phyloP scores from a whole-genome alignment of 106 monocot species.

The Platanthera zijinensis region DNA sequence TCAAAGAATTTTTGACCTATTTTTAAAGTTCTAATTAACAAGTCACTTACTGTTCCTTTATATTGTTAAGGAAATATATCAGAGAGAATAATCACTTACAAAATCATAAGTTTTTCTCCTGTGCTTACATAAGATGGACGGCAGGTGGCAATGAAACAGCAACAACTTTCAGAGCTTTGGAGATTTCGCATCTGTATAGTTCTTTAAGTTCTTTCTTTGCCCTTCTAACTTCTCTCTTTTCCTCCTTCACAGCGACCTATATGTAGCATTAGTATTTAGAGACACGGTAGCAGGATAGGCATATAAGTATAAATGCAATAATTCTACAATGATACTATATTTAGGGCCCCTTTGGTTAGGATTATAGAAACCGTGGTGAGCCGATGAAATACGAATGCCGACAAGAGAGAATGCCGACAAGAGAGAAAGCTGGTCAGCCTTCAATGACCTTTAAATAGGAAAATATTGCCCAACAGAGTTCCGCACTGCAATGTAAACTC shows the following conservation, averaged over 20 bases:
- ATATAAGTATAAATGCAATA: background rate
- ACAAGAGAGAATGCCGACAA: background rate
- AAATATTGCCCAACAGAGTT: no score
- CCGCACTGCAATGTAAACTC: no score
- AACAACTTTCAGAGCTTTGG: slow-evolving; percentile 72
- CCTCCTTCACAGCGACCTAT: slow-evolving; percentile 76
- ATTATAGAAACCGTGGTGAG: background rate
- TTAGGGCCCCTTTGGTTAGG: background rate
- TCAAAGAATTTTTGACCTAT: no score
- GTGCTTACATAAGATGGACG: slow-evolving; percentile 64
- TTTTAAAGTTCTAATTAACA: background rate
- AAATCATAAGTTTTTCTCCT: background rate
- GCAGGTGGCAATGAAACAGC: slow-evolving; percentile 81
- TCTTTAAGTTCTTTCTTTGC: slow-evolving; percentile 79
- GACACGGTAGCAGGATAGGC: background rate
- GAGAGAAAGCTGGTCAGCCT: background rate
- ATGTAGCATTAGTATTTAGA: background rate
- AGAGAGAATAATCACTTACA: background rate
- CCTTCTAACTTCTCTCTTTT: slow-evolving; percentile 70
- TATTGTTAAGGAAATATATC: background rate
- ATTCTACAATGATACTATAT: background rate
- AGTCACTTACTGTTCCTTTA: background rate
- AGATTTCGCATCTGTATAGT: slow-evolving; percentile 71
- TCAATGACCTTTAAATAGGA: background rate
- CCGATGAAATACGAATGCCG: background rate